Percentiles rank a stretch among this genome's conserved stretches.
Conservation (phyloP, 2,329 filamentous ascomycete species). For the Emmonsiellopsis sp. region DNA sequence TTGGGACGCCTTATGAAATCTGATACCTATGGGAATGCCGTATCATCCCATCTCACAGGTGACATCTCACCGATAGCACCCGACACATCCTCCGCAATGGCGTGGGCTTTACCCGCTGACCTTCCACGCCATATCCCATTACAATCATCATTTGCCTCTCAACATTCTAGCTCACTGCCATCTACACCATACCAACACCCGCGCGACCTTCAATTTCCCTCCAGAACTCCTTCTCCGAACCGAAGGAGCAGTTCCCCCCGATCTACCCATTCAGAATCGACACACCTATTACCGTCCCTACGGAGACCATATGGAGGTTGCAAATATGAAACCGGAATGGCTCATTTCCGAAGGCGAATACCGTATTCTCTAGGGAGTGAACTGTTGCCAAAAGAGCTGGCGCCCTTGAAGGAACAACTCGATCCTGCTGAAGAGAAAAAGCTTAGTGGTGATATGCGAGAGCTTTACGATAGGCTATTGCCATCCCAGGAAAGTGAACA, state of each 20-base stretch:
- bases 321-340: conserved; percentile 80
- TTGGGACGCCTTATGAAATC: conserved; percentile 33
- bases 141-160: conserved; percentile 46
- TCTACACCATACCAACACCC: conserved; percentile 88
- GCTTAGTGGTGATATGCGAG: conserved; percentile 72
- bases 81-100: conserved; percentile 31
- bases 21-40: conserved; percentile 35
- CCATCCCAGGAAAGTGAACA: conserved; percentile 72
- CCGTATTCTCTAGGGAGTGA: conserved; percentile 85
- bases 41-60: conserved; percentile 29
- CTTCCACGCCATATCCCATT: conserved; percentile 26
- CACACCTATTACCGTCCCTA: conserved; percentile 60
- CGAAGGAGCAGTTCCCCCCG: conserved; percentile 73
- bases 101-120: conserved; percentile 30
- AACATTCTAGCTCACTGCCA: conserved; percentile 81
- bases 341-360: conserved; percentile 75
- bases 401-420: conserved; percentile 61
- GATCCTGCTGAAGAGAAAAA: conserved; percentile 64
- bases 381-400: conserved; percentile 58
- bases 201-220: conserved; percentile 71
- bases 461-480: conserved; percentile 75
- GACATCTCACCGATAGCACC: conserved; percentile 35
- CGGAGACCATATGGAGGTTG: conserved; percentile 62
- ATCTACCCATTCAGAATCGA: conserved; percentile 84
- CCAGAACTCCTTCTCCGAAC: conserved; percentile 71